These are phyloP conservation scores for Aspergillus brasiliensis DNA, from an alignment of 2,329 filamentous ascomycete species.

Conservation along the genomic window DNA sequence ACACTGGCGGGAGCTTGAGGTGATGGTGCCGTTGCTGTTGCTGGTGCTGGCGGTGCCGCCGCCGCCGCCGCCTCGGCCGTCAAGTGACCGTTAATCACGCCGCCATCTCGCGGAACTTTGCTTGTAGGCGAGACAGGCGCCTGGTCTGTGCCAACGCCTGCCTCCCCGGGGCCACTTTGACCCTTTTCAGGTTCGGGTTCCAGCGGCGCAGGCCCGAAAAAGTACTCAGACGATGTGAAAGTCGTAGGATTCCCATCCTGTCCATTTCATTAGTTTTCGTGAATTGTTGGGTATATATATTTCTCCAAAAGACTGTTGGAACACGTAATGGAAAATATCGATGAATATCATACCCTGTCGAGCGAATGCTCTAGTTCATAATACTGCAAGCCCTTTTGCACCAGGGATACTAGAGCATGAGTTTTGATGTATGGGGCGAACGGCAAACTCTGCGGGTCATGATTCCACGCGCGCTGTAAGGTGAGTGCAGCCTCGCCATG, in stretches of 20 bases:
- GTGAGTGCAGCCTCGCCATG: constrained; percentile 62
- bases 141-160: constrained; percentile 33
- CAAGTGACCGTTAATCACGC: constrained; percentile 39
- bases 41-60: constrained; percentile 13
- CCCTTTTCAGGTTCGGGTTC: constrained; percentile 33
- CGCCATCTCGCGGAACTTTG: constrained; percentile 39
- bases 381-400: constrained; percentile 65
- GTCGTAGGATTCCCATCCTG: constrained; percentile 42
- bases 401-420: constrained; percentile 61
- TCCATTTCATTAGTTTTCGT: constrained; percentile 23
- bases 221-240: constrained; percentile 44
- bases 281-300: not conserved
- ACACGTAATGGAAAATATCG: constrained; percentile 2
- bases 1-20: constrained; percentile 29
- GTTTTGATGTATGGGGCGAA: constrained; percentile 62
- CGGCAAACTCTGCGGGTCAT: constrained; percentile 62
- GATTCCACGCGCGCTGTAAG: constrained; percentile 64
- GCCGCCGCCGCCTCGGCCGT: constrained; percentile 1
- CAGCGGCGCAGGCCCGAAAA: constrained; percentile 50
- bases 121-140: constrained; percentile 32
- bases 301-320: not conserved
- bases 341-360: constrained; percentile 47
- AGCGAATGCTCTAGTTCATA: constrained; percentile 53
- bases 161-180: constrained; percentile 26
- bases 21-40: constrained; percentile 12